A percentile compares a stretch with the other conserved stretches of the same genome.
phyloP scores from a whole-genome alignment of 2,329 filamentous ascomycete species.

The Diaporthe vaccinii region DNA sequence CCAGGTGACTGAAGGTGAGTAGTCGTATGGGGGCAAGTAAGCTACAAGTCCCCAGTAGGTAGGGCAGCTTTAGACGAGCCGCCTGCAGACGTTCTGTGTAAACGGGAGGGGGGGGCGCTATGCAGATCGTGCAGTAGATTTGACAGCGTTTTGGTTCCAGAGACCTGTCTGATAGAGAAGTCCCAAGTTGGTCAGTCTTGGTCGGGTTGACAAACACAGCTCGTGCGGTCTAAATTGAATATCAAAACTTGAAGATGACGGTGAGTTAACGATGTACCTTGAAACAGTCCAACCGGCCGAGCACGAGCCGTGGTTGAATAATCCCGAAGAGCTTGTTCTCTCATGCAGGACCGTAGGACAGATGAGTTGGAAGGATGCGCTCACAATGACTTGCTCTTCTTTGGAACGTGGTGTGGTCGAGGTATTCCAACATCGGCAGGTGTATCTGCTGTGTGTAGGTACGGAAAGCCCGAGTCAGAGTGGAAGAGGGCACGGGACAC shows the following conservation, averaged over 20 bases:
- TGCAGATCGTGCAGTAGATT: not conserved
- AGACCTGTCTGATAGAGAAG: not conserved
- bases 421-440: not conserved
- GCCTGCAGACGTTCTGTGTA: conserved; percentile 2
- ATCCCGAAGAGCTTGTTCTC: not conserved
- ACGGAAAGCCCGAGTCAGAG: conserved; percentile 32
- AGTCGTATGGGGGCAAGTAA: conserved; percentile 17
- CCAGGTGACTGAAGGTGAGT: conserved; percentile 23
- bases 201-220: not conserved
- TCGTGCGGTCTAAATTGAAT: not conserved
- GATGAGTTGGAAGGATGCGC: not conserved
- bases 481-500: conserved; percentile 28
- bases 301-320: not conserved
- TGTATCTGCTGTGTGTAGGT: conserved; percentile 7
- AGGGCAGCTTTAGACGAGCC: conserved; percentile 12
- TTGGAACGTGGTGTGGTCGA: conserved; percentile 13
- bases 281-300: not conserved
- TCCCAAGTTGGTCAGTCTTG: not conserved
- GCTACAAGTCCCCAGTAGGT: not conserved
- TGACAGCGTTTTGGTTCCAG: not conserved
- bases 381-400: not conserved
- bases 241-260: conserved; percentile 3
- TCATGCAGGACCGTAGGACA: not conserved
- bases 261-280: conserved; percentile 1
- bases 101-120: not conserved